Evolutionary conservation across 768 basidiomycete genomes (phyloP).

Genomic region (Termitomyces sp.): DNA sequence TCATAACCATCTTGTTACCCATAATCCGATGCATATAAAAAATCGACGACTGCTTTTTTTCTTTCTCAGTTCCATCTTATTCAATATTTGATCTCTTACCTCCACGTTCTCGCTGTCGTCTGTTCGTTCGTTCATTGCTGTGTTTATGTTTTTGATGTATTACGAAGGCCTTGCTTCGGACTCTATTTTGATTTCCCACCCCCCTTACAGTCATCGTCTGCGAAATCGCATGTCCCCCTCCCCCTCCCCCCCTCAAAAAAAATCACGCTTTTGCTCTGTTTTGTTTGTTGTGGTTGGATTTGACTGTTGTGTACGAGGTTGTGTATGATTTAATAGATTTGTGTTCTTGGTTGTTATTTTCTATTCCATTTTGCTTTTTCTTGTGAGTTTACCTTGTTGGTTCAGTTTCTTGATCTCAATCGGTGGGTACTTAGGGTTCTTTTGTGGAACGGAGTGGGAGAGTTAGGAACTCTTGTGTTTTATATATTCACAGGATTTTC

Average conservation of each 20-base stretch:
- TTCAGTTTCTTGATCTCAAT: no score
- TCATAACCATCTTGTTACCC: not conserved
- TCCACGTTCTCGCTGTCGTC: not conserved
- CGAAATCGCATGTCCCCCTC: no score
- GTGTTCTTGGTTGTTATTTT: not conserved
- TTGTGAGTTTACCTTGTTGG: no score
- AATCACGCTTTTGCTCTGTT: not conserved
- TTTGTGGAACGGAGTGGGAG: no score
- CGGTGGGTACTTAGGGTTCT: no score
- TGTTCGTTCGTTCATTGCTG: not conserved
- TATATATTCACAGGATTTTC: no score
- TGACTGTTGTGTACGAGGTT: not conserved
- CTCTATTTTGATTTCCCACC: not conserved
- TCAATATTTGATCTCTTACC: not conserved
- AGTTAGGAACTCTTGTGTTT: no score
- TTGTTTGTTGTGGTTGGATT: not conserved
- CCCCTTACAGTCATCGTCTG: no score
- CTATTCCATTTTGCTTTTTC: no score
- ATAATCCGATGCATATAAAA: not conserved
- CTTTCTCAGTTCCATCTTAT: not conserved
- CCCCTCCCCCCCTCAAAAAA: not conserved
- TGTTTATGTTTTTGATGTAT: not conserved
- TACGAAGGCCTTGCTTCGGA: not conserved
- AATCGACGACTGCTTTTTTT: not conserved
- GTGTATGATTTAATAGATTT: not conserved